These are phyloP conservation scores for Tulasnella sp. DNA, from an alignment of 768 basidiomycete genomes.

Conservation along the genomic window DNA sequence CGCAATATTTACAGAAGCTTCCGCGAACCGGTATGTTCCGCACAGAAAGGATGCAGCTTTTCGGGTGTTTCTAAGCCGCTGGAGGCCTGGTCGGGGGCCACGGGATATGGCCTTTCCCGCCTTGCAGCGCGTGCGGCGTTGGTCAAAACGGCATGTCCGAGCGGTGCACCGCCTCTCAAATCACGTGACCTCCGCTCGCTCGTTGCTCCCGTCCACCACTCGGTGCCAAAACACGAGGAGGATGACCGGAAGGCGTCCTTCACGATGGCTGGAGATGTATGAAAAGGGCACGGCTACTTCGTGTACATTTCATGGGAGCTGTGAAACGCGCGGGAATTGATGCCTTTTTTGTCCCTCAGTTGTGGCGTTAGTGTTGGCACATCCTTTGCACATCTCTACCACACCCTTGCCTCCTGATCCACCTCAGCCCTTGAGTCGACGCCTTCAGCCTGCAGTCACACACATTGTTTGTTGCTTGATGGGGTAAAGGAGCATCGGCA, in stretches of 20 bases:
- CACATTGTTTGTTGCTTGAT: not conserved
- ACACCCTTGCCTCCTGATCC: not conserved
- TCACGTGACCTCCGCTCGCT: too few species aligned
- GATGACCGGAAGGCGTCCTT: not conserved
- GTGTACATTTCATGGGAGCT: not conserved
- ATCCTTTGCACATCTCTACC: not conserved
- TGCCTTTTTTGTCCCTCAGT: too few species aligned
- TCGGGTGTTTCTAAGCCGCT: too few species aligned
- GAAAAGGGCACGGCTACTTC: not conserved
- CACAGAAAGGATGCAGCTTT: too few species aligned
- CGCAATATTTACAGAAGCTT: too few species aligned
- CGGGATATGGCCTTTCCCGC: too few species aligned
- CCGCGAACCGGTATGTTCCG: too few species aligned
- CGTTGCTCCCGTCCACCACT: not conserved
- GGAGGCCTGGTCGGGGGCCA: too few species aligned
- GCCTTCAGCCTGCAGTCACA: not conserved
- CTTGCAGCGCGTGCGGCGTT: too few species aligned
- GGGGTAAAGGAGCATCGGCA: not conserved
- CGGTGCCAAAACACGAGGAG: not conserved
- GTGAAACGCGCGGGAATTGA: too few species aligned
- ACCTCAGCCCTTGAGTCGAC: not conserved
- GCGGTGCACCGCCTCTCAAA: too few species aligned
- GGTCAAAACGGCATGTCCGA: too few species aligned
- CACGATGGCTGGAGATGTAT: not conserved
- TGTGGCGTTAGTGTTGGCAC: not conserved